These are phyloP conservation scores for Coemansia sp. DNA, from an alignment of 192 early-diverging fungal species.

Conservation along the genomic window DNA sequence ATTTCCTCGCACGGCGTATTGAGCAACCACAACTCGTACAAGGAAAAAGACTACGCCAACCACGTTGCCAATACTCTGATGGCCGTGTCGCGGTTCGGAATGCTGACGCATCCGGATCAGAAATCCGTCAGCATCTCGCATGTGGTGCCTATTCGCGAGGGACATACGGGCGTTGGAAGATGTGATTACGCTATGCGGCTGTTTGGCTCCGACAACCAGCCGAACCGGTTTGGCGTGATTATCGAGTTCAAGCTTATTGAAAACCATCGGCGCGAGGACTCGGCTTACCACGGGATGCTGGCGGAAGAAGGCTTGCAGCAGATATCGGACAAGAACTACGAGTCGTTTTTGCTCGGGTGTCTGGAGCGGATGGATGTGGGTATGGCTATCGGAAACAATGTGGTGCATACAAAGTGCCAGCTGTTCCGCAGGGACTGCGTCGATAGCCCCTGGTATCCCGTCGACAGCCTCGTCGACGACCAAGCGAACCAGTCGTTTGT, in stretches of 20 bases:
- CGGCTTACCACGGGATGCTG: slow-evolving; percentile 6
- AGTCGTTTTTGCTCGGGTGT: slow-evolving; percentile 25
- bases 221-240: slow-evolving; percentile 37
- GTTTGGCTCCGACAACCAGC: slow-evolving; percentile 19
- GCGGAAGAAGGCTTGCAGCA: slow-evolving; percentile 19
- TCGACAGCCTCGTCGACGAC: slow-evolving; percentile 8
- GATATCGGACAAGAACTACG: slow-evolving; percentile 24
- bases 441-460: slow-evolving; percentile 21
- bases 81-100: slow-evolving; percentile 31
- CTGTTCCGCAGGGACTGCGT: slow-evolving; percentile 19
- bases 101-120: slow-evolving; percentile 38
- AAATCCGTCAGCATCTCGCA: slow-evolving; percentile 18
- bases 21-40: slow-evolving; percentile 41
- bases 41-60: slow-evolving; percentile 44
- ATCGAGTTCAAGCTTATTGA: slow-evolving; percentile 43
- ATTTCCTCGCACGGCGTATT: slow-evolving; percentile 33
- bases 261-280: slow-evolving; percentile 9
- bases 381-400: slow-evolving; percentile 42
- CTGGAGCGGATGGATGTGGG: slow-evolving; percentile 42
- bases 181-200: slow-evolving; percentile 33
- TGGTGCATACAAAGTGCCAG: slow-evolving; percentile 9
- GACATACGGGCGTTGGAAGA: slow-evolving; percentile 15
- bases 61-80: slow-evolving; percentile 35
- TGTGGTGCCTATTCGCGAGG: slow-evolving; percentile 19
- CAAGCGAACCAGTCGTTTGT: slow-evolving; percentile 4